Evolutionary conservation across 176 grass and related monocot genomes (phyloP), one percentile per base, ranked within the genome.

Genomic region (Dendrocalamus sinicus): DNA sequence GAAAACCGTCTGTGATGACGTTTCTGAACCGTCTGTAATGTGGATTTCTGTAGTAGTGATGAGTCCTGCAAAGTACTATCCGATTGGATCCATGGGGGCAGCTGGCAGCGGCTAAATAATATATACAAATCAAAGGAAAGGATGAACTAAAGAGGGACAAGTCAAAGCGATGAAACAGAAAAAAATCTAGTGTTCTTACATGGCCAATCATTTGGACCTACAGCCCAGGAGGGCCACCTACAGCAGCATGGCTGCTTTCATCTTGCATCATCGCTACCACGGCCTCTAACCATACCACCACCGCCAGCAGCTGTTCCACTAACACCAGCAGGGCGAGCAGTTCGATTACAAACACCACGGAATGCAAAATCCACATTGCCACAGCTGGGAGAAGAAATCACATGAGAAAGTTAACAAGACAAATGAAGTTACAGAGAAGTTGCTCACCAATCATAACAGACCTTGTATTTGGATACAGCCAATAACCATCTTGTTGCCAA

Each of bases 401-500:
- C 59, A 78, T 86, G 62, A 94, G 71, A 88, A 63, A 65, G 53
- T 79, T 58, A 81, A 44, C 69, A 76, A 19, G 23, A 67, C n/a
- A 81, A 84, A 70, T 46, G 9, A 55, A 82, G 86, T 81, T 43
- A 44, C 52, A 89, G 83, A 94, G 28, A 84, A 92, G 84, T 88
- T 62, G 88, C 90, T 95, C 90, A 98, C 91, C 86, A 81, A 98
- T 95, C 64, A 91, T 79, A 85, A 95, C 93, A 94, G 90, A 99
- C 96, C 96, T 99, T 96, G 96, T 92, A 99, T 96, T 99, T 83
- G 96, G 96, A 70, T 92, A 99, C 75, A 91, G 87, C 96, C 96
- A 99, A 53, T 99, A 93, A 58, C 96, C 96, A 79, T 99, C 93
- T 91, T 99, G 96, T 81, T 99, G 96, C 96, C 96, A 99, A 30